phyloP scores from a whole-genome alignment of 495 filamentous ascomycete species.

The Lentithecium fluviatile region DNA sequence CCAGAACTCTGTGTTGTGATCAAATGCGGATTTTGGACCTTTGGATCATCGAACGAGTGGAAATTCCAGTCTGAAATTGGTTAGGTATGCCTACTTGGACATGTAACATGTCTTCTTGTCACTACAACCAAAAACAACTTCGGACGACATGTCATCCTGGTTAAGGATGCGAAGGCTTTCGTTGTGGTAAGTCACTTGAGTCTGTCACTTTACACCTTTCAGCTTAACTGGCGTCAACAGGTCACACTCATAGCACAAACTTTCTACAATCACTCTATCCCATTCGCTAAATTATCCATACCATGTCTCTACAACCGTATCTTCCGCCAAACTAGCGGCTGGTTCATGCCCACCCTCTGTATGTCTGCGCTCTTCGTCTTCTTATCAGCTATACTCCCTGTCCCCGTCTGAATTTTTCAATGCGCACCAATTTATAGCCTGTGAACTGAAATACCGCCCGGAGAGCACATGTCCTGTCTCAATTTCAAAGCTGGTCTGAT shows the following conservation, averaged over 20 bases:
- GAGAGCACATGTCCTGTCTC: conserved; percentile 6
- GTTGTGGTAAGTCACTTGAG: background rate
- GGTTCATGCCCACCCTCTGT: conserved; percentile 20
- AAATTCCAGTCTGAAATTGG: no score
- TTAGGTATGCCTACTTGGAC: conserved; percentile 4
- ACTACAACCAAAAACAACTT: background rate
- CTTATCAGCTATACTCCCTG: conserved; percentile 27
- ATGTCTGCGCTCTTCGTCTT: conserved; percentile 30
- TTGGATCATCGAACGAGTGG: background rate
- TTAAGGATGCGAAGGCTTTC: conserved; percentile 4
- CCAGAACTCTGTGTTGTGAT: background rate
- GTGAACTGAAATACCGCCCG: conserved; percentile 20
- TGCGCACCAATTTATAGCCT: conserved; percentile 34
- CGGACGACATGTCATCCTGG: conserved; percentile 9
- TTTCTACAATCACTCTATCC: conserved; percentile 20
- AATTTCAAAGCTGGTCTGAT: conserved; percentile 22
- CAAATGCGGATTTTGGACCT: background rate
- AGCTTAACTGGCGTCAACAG: background rate
- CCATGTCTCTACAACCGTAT: conserved; percentile 15
- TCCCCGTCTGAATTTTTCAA: conserved; percentile 31
- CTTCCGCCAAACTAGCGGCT: conserved; percentile 3
- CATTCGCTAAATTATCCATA: conserved; percentile 15
- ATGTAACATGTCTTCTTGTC: conserved; percentile 11
- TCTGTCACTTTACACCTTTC: background rate
- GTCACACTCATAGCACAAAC: conserved; percentile 11